Conservation (phyloP, 2,329 filamentous ascomycete species). For the Lecanicillium sp. region DNA sequence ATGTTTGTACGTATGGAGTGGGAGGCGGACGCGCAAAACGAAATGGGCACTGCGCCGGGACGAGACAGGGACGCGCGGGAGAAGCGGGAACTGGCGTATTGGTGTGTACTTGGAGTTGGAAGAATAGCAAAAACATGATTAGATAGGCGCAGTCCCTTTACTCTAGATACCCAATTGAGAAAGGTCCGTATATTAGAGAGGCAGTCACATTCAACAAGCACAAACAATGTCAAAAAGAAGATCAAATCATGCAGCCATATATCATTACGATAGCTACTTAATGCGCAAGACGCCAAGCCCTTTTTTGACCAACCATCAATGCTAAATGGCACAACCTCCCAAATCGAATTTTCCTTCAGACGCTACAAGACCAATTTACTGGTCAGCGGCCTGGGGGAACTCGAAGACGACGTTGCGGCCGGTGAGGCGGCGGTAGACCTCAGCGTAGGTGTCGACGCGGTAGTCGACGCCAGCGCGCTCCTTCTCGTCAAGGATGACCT, state of each 20-base stretch:
- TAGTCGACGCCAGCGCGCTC: constrained; percentile 99
- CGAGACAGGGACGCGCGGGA: constrained; percentile 59
- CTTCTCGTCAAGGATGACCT: constrained; percentile 99
- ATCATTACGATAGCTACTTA: constrained; percentile 39
- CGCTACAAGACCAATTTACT: constrained; percentile 42
- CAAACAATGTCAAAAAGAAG: neutral
- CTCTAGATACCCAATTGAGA: constrained; percentile 31
- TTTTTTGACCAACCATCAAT: constrained; percentile 30
- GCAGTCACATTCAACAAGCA: constrained; percentile 10
- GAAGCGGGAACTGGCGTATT: constrained; percentile 86
- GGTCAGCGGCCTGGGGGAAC: constrained; percentile 81
- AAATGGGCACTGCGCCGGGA: constrained; percentile 47
- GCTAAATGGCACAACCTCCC: constrained; percentile 20
- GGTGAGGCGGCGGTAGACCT: constrained; percentile 98
- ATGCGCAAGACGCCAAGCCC: constrained; percentile 42
- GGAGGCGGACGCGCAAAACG: constrained; percentile 63
- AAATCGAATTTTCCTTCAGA: constrained; percentile 18
- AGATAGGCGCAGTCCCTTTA: constrained; percentile 6
- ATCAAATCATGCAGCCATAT: constrained; percentile 13
- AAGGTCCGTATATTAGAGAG: no score
- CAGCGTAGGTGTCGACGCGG: constrained; percentile 97
- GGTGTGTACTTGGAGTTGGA: constrained; percentile 86
- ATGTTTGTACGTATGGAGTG: constrained; percentile 91
- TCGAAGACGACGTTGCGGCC: constrained; percentile 96
- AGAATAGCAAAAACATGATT: constrained; percentile 53